Conservation (phyloP, 2,329 filamentous ascomycete species). For the Ceratocystis huliohia region DNA sequence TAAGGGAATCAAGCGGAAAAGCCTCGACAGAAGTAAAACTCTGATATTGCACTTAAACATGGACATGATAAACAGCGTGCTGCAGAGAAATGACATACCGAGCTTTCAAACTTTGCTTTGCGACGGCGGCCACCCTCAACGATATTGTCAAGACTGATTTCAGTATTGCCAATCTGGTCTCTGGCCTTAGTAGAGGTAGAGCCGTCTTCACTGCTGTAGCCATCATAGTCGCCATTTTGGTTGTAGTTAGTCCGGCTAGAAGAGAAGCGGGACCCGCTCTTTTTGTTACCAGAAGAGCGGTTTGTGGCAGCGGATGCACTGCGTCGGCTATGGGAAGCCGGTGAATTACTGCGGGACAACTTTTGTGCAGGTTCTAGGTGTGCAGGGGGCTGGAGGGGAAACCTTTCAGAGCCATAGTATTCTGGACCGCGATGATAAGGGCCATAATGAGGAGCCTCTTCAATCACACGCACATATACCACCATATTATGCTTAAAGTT, state of each 20-base stretch:
- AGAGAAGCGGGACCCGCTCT: conserved; percentile 46
- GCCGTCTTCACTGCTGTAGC: conserved; percentile 79
- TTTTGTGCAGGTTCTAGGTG: conserved; percentile 42
- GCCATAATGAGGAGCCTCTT: conserved; percentile 31
- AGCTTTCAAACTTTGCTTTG: conserved; percentile 89
- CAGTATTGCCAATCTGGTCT: conserved; percentile 82
- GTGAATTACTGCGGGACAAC: conserved; percentile 60
- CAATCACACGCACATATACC: conserved; percentile 80
- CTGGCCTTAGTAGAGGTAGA: conserved; percentile 64
- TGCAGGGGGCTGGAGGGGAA: conserved; percentile 36
- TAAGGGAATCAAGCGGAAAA: neutral
- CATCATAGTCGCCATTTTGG: conserved; percentile 54
- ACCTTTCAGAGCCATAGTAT: conserved; percentile 42
- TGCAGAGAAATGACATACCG: conserved; percentile 50
- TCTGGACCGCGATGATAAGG: conserved; percentile 16
- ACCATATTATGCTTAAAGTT: conserved; percentile 89
- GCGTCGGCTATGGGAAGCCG: conserved; percentile 51
- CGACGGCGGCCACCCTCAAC: conserved; percentile 93
- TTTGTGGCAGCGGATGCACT: conserved; percentile 58
- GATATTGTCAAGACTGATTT: conserved; percentile 97
- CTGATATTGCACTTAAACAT: neutral
- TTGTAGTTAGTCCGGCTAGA: conserved; percentile 34
- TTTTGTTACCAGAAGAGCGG: conserved; percentile 38
- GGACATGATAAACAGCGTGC: neutral
- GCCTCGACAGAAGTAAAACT: neutral